phyloP scores from a whole-genome alignment of 352 stramenopile genomes.

The Phytophthora aleatoria region DNA sequence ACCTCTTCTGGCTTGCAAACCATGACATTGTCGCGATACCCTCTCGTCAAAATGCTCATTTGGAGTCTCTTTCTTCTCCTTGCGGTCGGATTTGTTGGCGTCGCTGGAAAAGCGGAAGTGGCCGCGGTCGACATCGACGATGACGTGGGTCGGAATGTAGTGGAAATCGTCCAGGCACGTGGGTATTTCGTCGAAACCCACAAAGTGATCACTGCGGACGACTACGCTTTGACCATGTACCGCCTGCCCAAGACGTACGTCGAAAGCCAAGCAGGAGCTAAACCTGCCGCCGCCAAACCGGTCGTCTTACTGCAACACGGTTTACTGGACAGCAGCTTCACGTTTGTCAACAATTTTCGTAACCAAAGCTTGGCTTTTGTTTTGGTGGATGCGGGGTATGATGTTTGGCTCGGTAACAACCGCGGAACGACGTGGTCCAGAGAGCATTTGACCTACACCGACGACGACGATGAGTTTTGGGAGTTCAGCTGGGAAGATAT shows the following conservation, averaged over 20 bases:
- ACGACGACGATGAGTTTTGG: constrained; percentile 48
- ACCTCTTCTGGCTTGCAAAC: background rate
- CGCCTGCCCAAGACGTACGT: constrained; percentile 48
- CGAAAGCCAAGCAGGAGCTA: constrained; percentile 32
- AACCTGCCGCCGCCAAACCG: constrained; percentile 37
- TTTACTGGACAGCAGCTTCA: constrained; percentile 55
- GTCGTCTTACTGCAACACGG: constrained; percentile 56
- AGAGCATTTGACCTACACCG: constrained; percentile 46
- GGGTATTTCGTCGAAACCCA: constrained; percentile 55
- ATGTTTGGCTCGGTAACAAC: constrained; percentile 65
- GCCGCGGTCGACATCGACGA: constrained; percentile 28
- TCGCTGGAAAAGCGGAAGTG: constrained; percentile 12
- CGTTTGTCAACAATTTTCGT: constrained; percentile 56
- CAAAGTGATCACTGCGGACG: constrained; percentile 49
- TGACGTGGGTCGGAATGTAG: constrained; percentile 30
- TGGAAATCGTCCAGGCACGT: constrained; percentile 37
- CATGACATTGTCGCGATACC: constrained; percentile 2
- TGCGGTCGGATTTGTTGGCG: background rate
- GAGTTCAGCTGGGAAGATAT: constrained; percentile 66
- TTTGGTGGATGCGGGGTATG: constrained; percentile 54
- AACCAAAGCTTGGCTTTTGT: constrained; percentile 58
- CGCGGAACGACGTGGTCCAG: constrained; percentile 62
- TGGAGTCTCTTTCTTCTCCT: constrained; percentile 10
- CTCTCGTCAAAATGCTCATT: background rate
- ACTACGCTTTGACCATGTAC: constrained; percentile 65